Conservation (phyloP, 371 early-diverging fungal genomes). For the Blakeslea trispora region DNA sequence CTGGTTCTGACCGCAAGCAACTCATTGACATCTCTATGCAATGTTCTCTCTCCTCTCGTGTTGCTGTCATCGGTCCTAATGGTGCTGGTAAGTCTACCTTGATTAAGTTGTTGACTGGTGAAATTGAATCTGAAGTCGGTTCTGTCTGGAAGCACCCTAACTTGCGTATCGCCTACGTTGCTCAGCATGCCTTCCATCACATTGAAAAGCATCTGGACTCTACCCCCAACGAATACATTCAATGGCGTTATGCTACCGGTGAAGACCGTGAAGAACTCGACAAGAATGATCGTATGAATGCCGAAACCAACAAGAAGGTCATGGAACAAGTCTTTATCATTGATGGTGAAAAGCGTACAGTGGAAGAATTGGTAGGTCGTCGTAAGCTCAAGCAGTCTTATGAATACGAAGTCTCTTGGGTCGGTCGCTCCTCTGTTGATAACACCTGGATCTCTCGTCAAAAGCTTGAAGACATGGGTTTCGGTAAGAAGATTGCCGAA, state of each 20-base stretch:
- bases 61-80: slow-evolving; percentile 75
- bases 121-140: slow-evolving; percentile 64
- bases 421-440: slow-evolving; percentile 60
- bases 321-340: slow-evolving; percentile 64
- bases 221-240: slow-evolving; percentile 84
- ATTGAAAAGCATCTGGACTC: slow-evolving; percentile 79
- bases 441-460: slow-evolving; percentile 76
- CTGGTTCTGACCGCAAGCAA: slow-evolving; percentile 56
- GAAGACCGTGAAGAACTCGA: slow-evolving; percentile 81
- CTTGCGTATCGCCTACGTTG: slow-evolving; percentile 85
- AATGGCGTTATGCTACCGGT: slow-evolving; percentile 83
- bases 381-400: slow-evolving; percentile 72
- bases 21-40: slow-evolving; percentile 63
- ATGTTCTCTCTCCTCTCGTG: slow-evolving; percentile 68
- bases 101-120: slow-evolving; percentile 86
- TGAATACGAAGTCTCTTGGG: slow-evolving; percentile 70
- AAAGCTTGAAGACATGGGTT: slow-evolving; percentile 69
- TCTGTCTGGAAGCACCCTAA: slow-evolving; percentile 80
- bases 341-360: slow-evolving; percentile 65
- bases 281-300: slow-evolving; percentile 61
- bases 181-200: slow-evolving; percentile 90
- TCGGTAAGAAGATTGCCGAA: slow-evolving; percentile 66
- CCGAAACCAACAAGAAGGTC: slow-evolving; percentile 65
- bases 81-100: slow-evolving; percentile 81
- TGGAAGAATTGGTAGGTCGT: slow-evolving; percentile 64